These are phyloP conservation scores for Helicocarpus griseus DNA, from an alignment of 2,329 filamentous ascomycete species.

Conservation along the genomic window DNA sequence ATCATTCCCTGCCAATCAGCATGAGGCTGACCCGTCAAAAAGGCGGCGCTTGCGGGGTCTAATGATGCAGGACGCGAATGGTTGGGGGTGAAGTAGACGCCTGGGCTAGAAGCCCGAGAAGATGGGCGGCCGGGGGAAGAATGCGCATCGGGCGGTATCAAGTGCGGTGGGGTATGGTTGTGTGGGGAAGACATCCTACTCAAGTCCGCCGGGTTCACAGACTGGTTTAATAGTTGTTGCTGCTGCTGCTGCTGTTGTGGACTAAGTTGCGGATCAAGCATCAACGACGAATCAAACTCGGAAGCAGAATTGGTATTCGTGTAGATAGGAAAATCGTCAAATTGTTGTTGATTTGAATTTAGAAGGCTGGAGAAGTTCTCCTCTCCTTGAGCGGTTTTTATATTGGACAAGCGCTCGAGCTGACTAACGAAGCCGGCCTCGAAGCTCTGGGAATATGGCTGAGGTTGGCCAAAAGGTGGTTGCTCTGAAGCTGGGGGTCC, in stretches of 20 bases:
- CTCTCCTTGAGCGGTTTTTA: constrained; percentile 21
- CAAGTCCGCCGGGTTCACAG: constrained; percentile 39
- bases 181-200: constrained; percentile 37
- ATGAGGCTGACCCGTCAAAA: constrained; percentile 40
- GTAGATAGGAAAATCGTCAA: constrained; percentile 31
- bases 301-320: constrained; percentile 22
- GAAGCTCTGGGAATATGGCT: constrained; percentile 28
- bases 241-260: constrained; percentile 21
- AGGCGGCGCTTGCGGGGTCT: constrained; percentile 52
- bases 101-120: constrained; percentile 46
- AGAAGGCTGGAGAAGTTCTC: constrained; percentile 32
- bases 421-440: constrained; percentile 28
- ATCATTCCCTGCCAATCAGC: constrained; percentile 50
- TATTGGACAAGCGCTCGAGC: constrained; percentile 23
- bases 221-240: constrained; percentile 29
- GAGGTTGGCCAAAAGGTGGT: constrained; percentile 22
- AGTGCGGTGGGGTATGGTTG: constrained; percentile 46
- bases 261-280: constrained; percentile 30
- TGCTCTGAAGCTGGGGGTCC: constrained; percentile 21
- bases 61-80: constrained; percentile 45
- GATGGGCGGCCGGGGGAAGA: constrained; percentile 44
- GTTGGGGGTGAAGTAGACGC: constrained; percentile 16
- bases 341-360: constrained; percentile 27
- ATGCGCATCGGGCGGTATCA: constrained; percentile 45
- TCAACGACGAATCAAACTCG: constrained; percentile 29